Percentiles rank a stretch among this genome's conserved stretches.
Conservation (phyloP, 2,329 filamentous ascomycete species). For the Coniochaeta ligniaria region DNA sequence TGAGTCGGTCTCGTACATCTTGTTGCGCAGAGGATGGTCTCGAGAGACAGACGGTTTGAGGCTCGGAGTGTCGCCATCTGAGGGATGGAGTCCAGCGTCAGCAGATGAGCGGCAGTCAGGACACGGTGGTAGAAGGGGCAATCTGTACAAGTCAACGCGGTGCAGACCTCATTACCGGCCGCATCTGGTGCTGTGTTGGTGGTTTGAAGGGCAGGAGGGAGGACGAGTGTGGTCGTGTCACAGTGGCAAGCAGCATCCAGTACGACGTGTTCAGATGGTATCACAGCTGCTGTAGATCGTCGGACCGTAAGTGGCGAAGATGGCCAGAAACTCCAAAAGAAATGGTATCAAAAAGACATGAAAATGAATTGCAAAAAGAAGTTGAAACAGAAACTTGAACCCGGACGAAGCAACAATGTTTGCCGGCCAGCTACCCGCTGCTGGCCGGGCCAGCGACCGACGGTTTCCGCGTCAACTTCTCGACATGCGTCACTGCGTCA, state of each 20-base stretch:
- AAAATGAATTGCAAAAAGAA: too few relatives aligned
- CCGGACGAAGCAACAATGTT: too few relatives aligned
- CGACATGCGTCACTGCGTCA: not conserved
- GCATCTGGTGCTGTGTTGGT: not conserved
- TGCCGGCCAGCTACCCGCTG: not conserved
- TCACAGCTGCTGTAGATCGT: too few relatives aligned
- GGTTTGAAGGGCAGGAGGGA: not conserved
- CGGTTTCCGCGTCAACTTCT: not conserved
- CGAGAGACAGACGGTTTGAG: not conserved
- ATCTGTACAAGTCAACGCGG: not conserved
- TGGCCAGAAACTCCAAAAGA: too few relatives aligned
- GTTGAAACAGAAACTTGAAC: too few relatives aligned
- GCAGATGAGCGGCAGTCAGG: not conserved
- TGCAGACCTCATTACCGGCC: not conserved
- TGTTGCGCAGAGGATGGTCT: not conserved
- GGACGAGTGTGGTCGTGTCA: not conserved
- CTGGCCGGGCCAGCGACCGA: not conserved
- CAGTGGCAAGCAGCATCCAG: not conserved
- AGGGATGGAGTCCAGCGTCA: not conserved
- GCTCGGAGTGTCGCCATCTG: not conserved
- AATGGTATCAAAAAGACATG: too few relatives aligned
- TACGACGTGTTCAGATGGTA: too few relatives aligned
- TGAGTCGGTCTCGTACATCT: not conserved
- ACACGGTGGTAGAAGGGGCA: not conserved
- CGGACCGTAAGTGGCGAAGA: too few relatives aligned